phyloP scores from a whole-genome alignment of 2,329 filamentous ascomycete species.

The Arthrocladium fulminans region DNA sequence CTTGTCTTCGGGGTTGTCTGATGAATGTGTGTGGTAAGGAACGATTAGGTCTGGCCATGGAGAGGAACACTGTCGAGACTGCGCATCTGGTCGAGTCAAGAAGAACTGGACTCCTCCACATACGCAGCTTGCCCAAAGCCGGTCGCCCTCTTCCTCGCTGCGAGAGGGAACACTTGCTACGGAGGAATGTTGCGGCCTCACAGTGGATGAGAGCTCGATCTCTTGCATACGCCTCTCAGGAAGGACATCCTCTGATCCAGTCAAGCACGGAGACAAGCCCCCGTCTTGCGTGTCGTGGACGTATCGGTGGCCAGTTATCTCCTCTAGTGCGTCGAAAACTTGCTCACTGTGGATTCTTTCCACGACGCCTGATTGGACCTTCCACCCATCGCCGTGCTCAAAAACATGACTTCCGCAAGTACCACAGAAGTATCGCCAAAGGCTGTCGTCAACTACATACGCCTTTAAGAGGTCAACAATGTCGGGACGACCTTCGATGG shows the following conservation, averaged over 20 bases:
- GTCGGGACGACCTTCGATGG: slow-evolving; percentile 26
- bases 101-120: slow-evolving; percentile 47
- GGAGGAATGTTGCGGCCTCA: slow-evolving; percentile 23
- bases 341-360: slow-evolving; percentile 14
- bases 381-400: slow-evolving; percentile 21
- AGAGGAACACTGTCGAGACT: slow-evolving; percentile 39
- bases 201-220: slow-evolving; percentile 32
- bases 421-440: slow-evolving; percentile 26
- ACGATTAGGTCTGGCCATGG: slow-evolving; percentile 47
- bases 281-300: slow-evolving; percentile 22
- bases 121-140: slow-evolving; percentile 28
- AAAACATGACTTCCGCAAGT: slow-evolving; percentile 26
- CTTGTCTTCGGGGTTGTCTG: slow-evolving; percentile 39
- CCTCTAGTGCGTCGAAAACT: slow-evolving; percentile 16
- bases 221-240: neutral
- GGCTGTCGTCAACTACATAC: slow-evolving; percentile 37
- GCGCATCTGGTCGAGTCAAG: slow-evolving; percentile 47
- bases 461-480: slow-evolving; percentile 30
- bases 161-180: neutral
- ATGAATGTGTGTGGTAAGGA: slow-evolving; percentile 36
- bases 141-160: neutral
- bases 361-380: slow-evolving; percentile 20
- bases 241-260: slow-evolving; percentile 26
- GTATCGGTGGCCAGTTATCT: slow-evolving; percentile 20
- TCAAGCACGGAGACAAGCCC: slow-evolving; percentile 18